Conservation (phyloP, 2,329 filamentous ascomycete species). For the Helotiales sp. region DNA sequence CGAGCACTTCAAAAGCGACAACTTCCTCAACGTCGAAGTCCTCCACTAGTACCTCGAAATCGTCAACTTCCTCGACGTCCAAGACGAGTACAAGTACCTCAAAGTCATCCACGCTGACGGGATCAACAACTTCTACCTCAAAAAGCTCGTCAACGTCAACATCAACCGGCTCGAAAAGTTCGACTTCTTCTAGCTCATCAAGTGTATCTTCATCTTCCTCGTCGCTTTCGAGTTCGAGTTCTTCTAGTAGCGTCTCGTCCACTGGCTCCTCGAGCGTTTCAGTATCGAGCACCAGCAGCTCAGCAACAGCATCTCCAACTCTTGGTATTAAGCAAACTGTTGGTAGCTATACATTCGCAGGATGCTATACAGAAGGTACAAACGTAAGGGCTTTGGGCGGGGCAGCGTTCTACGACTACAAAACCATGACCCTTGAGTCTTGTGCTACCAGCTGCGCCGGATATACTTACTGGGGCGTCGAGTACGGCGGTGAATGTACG, state of each 20-base stretch:
- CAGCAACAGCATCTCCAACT: constrained; percentile 16
- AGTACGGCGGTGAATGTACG: constrained; percentile 38
- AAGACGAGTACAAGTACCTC: background rate
- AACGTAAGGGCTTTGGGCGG: constrained; percentile 4
- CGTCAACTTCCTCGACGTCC: background rate
- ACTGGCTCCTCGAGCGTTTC: background rate
- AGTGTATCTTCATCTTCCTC: background rate
- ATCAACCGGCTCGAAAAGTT: too few species aligned
- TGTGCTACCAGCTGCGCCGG: constrained; percentile 31
- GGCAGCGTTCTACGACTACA: constrained; percentile 34
- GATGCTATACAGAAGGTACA: constrained; percentile 24
- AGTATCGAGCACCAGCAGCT: constrained; percentile 5
- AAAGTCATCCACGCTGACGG: background rate
- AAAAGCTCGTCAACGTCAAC: background rate
- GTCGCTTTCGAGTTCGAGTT: background rate
- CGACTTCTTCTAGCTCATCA: background rate
- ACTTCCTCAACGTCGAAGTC: background rate
- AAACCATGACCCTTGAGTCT: constrained; percentile 25
- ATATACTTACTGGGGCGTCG: constrained; percentile 39
- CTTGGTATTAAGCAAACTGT: constrained; percentile 37
- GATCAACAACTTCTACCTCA: background rate
- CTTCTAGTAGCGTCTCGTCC: background rate
- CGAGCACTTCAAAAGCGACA: background rate
- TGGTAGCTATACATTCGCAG: constrained; percentile 44
- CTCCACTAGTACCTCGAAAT: background rate